Base-by-base conservation (phyloP, 2,329 filamentous ascomycete species). In the Claviceps citrina region DNA sequence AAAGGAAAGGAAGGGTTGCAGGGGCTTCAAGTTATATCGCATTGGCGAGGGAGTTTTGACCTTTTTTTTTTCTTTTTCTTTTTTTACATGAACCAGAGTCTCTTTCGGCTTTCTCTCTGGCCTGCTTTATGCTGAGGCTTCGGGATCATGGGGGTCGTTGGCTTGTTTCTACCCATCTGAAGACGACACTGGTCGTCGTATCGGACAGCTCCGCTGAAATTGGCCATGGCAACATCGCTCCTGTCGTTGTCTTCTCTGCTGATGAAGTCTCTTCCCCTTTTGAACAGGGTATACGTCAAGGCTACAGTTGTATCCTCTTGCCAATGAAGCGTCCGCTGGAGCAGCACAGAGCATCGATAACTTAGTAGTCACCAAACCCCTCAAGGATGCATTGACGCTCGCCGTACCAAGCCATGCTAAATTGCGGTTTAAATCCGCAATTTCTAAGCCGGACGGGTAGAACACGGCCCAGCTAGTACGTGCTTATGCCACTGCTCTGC, bases 21-120 rank as follows among this genome's bases (percentile, higher is more conserved):
- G n/a, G n/a, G n/a, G n/a, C n/a, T n/a, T n/a, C 5, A 38, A 30
- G 38, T 36, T 35, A 40, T 31, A 30, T 13, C 38, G 44, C 47
- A 47, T 47, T 35, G 38, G 36, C 5, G 45, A 38, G 36, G 46
- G 49, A 51, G 48, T 52, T 50, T 44, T 49, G 18, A 39, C 4
- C 38, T 10, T 30, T 24, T 38, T 18, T 33, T 19, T 36, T 31
- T 31, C 15, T 9, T 18, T 13, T 33, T 27, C 20, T 15, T 32
- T 27, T 10, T 27, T 27, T 26, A 5, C 13, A 19, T n/a, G 22
- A 8, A 24, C 22, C 22, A 24, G 22, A 24, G 22, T 24, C 22
- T 24, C 8, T 24, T 24, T 24, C 22, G 8, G 22, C 22, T 24
- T 24, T 24, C 5, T 24, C 26, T 37, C 18, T 30, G 35, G 16